Percentiles rank a stretch among this genome's conserved stretches.
Evolutionary conservation across 2,329 filamentous ascomycete species (phyloP).

Genomic region (Hysterium pulicare): DNA sequence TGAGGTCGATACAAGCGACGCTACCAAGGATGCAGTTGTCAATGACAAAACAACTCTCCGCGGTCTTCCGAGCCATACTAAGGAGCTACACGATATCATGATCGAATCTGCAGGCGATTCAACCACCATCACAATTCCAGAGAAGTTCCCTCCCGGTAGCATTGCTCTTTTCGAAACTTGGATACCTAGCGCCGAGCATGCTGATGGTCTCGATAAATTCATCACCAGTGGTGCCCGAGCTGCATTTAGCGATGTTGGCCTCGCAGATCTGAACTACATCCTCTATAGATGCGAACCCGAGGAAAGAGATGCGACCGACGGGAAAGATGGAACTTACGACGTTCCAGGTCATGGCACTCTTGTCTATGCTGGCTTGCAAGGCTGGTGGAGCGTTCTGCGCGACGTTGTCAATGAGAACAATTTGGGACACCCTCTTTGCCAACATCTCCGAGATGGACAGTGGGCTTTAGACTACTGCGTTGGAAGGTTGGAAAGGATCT

Average conservation of each 20-base stretch:
- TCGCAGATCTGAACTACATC: slow-evolving; percentile 86
- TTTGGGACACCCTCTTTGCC: slow-evolving; percentile 86
- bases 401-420: slow-evolving; percentile 85
- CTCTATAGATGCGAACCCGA: slow-evolving; percentile 91
- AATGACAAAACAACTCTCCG: slow-evolving; percentile 69
- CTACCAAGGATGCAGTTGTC: slow-evolving; percentile 62
- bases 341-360: slow-evolving; percentile 81
- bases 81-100: slow-evolving; percentile 68
- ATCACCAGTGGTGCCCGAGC: slow-evolving; percentile 76
- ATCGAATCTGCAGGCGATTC: slow-evolving; percentile 70
- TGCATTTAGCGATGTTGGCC: slow-evolving; percentile 70
- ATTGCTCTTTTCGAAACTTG: slow-evolving; percentile 95
- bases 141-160: slow-evolving; percentile 86
- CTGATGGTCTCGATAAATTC: slow-evolving; percentile 77
- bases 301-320: slow-evolving; percentile 73
- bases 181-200: slow-evolving; percentile 84
- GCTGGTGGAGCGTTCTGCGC: slow-evolving; percentile 93
- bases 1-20: slow-evolving; percentile 75
- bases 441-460: slow-evolving; percentile 84
- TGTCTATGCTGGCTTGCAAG: slow-evolving; percentile 94
- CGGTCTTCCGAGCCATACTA: slow-evolving; percentile 80
- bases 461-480: slow-evolving; percentile 91
- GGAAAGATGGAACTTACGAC: slow-evolving; percentile 81
- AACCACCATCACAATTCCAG: slow-evolving; percentile 75
- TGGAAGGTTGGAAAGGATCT: slow-evolving; percentile 70